Evolutionary conservation across 345 rosid genomes (phyloP).

Genomic region (Luvunga scandens): DNA sequence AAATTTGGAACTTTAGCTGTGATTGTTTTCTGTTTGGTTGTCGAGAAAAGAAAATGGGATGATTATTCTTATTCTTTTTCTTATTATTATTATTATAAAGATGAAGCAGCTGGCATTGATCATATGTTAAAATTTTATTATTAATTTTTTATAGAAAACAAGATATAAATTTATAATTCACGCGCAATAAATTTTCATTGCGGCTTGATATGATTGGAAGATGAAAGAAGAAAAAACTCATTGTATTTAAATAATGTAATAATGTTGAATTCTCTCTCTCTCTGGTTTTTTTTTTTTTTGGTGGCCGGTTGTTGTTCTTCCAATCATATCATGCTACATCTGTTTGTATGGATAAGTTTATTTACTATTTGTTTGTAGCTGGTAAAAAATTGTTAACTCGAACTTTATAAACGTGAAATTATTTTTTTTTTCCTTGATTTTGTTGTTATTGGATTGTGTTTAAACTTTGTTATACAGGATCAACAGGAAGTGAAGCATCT

Average conservation of each 20-base stretch:
- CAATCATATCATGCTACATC: neutral
- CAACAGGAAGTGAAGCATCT: constrained; percentile 52
- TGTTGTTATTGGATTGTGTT: neutral
- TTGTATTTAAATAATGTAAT: neutral
- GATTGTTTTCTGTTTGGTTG: constrained; percentile 17
- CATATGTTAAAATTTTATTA: neutral
- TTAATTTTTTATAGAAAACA: neutral
- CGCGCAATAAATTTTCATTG: neutral
- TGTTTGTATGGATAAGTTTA: neutral
- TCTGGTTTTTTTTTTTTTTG: too few relatives aligned
- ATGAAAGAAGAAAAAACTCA: neutral
- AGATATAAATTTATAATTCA: neutral
- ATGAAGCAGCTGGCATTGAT: constrained; percentile 5
- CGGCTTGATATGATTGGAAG: neutral
- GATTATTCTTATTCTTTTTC: neutral
- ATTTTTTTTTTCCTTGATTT: neutral
- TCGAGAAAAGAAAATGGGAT: neutral
- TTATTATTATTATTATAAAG: neutral
- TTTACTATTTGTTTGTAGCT: neutral
- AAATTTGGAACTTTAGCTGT: neutral
- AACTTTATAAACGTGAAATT: neutral
- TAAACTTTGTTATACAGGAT: constrained; percentile 36
- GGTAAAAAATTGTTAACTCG: neutral
- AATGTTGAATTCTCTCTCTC: neutral
- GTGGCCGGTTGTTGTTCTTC: too few relatives aligned